Base-by-base conservation (phyloP, 176 grass and related monocot genomes). In the Bolboschoenus planiculmis region DNA sequence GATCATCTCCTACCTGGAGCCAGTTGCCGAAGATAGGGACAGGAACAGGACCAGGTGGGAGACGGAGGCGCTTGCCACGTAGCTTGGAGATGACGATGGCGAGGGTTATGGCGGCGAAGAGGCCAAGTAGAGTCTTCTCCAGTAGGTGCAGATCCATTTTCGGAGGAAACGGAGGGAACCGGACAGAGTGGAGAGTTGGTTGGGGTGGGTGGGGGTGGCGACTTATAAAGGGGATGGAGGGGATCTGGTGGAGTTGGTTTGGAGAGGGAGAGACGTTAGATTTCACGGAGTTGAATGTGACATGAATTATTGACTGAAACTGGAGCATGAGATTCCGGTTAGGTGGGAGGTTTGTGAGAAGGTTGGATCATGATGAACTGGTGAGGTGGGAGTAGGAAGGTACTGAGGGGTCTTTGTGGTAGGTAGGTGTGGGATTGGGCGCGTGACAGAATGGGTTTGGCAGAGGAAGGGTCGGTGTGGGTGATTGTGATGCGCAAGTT, bases 1-100 rank as follows among this genome's bases (percentile, higher is more conserved):
- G 89, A 83, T 97, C 94, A 37, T 97, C 94, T 4, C 91, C 94
- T 6, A 97, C 90, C 82, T 97, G 94, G 18, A 97, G 88, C 94
- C 91, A 97, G 80, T 97, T 97, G 51, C 91, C 91, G 67, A 97
- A 94, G 74, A 97, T 80, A 24, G 94, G 91, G 16, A 94, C 86
- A 1, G 91, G 86, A 24, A 94, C 3, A 21, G 94, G 91, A 4
- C 94, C 91, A 0, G 91, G 94, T 0, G 94, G 94, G 27, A 97
- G 91, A 1, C 86, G 63, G 24, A 97, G 82, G 50, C 83, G 85
- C 24, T 83, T 87, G 29, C 94, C 86, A 3, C 90, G 89, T 48
- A 97, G 10, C 89, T 90, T 97, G 35, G 94, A 94, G 48, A 97
- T 66, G n/a, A 79, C 50, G 84, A 91, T 83, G 39, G 94, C 91